Evolutionary conservation across 2,329 filamentous ascomycete genomes (phyloP), one percentile per base, ranked within the genome.

Genomic region (Reticulascus tulasneorum): DNA sequence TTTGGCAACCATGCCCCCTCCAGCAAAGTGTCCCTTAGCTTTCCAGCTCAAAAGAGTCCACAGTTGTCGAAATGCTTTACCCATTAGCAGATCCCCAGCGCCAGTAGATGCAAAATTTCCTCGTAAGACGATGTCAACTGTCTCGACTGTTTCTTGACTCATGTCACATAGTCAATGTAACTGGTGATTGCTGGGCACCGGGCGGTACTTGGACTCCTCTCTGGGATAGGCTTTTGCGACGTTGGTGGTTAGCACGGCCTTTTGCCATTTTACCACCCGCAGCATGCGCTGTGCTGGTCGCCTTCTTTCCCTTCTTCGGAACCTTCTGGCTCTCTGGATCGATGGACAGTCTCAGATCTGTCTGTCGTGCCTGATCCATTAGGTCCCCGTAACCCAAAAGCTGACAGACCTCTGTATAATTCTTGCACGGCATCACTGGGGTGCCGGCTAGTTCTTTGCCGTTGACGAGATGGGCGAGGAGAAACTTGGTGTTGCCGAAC

Each of bases 401-500:
- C 38, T 79, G 69, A 52, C 88, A 84, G 3, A 82, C 60, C 34
- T 85, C 79, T 8, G 63, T 65, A 53, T 96, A 95, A 48, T 75
- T 84, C 63, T 83, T 89, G 42, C 75, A 74, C 29, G 66, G 61
- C 44, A 77, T 79, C 48, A 93, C 71, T 4, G 68, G 60, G 40
- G 73, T 70, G 55, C 84, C 85, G 1, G 67, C 68, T 24, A 75
- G 67, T 30, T 78, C 69, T 58, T 89, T 94, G 12, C 90, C 88
- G 0, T 89, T 88, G 17, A 97, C 79, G 61, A 96, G 76, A 58
- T 95, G 87, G 26, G 78, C 77, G 19, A 98, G 77, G 21, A 93
- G 70, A 57, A 85, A 98, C 59, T 98, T 98, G 6, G 90, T 95
- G 64, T 98, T 98, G 28, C 85, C 84, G 59, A 83, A 93, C 44